These are phyloP conservation scores for Boletus fagicola DNA, from an alignment of 768 basidiomycete genomes.

Conservation along the genomic window DNA sequence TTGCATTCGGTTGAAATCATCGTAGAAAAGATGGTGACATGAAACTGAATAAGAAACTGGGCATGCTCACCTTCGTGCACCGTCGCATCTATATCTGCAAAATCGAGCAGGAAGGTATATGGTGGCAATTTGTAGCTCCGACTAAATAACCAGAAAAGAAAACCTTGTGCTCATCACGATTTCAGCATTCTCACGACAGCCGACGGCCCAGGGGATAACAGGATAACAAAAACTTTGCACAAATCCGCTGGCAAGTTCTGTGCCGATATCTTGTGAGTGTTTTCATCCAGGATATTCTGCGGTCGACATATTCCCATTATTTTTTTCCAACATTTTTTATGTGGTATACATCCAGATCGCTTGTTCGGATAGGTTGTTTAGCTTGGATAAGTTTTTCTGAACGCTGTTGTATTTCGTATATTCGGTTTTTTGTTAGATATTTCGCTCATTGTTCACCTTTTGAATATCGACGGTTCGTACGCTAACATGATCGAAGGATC, in stretches of 20 bases:
- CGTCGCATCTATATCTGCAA: background rate
- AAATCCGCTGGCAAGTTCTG: slow-evolving; percentile 21
- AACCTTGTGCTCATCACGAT: slow-evolving; percentile 27
- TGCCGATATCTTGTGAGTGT: slow-evolving; percentile 27
- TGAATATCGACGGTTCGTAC: slow-evolving; percentile 16
- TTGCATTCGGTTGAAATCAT: slow-evolving; percentile 36
- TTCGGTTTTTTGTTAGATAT: slow-evolving; percentile 35
- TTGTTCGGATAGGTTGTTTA: slow-evolving; percentile 30
- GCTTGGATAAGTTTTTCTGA: slow-evolving; percentile 34
- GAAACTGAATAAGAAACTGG: background rate
- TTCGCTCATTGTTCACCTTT: slow-evolving; percentile 18
- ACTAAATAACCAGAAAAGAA: slow-evolving; percentile 29
- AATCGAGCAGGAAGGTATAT: slow-evolving; percentile 2
- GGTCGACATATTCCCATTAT: background rate
- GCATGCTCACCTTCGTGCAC: slow-evolving; percentile 19
- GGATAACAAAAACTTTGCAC: slow-evolving; percentile 33
- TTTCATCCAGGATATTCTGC: slow-evolving; percentile 12
- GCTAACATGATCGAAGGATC: slow-evolving; percentile 30
- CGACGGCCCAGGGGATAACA: slow-evolving; percentile 36
- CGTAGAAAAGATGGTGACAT: background rate
- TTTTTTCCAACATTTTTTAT: slow-evolving; percentile 17
- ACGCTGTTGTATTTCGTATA: slow-evolving; percentile 32
- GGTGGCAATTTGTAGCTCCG: slow-evolving; percentile 29
- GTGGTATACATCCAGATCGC: slow-evolving; percentile 18
- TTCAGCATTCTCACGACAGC: slow-evolving; percentile 38